A percentile compares a stretch with the other conserved stretches of the same genome.
Evolutionary conservation across 495 filamentous ascomycete species (phyloP).

Genomic region (Trichoderma erinaceum): DNA sequence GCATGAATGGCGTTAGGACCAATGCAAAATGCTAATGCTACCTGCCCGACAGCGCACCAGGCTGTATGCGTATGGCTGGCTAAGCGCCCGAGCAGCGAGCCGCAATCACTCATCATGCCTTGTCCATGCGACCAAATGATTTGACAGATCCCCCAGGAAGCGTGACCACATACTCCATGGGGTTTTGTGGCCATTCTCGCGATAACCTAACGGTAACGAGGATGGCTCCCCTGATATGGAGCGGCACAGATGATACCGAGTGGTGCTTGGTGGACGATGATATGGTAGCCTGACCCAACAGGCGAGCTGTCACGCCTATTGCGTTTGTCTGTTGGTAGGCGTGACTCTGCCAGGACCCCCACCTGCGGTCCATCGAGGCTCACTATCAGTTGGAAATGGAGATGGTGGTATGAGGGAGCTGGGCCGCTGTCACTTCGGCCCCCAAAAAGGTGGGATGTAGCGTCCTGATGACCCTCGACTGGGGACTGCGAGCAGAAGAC

Average conservation of each 20-base stretch:
- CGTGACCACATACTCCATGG: conserved; percentile 14
- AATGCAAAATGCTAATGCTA: no score
- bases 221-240: conserved; percentile 6
- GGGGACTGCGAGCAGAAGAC: not conserved
- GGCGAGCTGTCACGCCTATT: not conserved
- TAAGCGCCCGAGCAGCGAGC: not conserved
- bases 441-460: conserved; percentile 11
- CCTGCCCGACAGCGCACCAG: not conserved
- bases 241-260: not conserved
- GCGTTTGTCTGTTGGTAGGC: not conserved
- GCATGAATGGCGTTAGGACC: no score
- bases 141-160: not conserved
- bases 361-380: not conserved
- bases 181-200: not conserved
- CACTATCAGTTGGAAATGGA: not conserved
- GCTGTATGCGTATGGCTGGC: not conserved
- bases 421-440: conserved; percentile 10
- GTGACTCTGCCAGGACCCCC: not conserved
- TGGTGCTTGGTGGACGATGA: not conserved
- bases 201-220: not conserved
- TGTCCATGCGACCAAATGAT: not conserved
- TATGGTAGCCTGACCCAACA: not conserved
- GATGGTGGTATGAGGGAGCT: not conserved
- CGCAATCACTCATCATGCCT: not conserved
- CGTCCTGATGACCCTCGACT: not conserved